These are phyloP conservation scores for Trichoderma aggressivum DNA, from an alignment of 2,329 filamentous ascomycete species.

Conservation along the genomic window DNA sequence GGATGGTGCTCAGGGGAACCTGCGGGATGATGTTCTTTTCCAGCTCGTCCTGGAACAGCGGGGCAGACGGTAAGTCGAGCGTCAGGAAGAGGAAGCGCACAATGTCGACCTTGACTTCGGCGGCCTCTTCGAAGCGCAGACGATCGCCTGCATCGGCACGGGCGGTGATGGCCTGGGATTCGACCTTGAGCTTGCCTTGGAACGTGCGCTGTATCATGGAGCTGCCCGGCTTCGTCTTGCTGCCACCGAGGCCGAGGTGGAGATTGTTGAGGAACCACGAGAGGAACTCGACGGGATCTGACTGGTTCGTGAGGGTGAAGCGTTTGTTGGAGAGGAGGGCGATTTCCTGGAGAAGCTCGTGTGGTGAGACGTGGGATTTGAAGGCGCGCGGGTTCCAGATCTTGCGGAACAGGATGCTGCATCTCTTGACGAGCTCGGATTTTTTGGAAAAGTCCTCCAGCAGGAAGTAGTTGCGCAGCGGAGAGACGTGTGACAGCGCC, in stretches of 20 bases:
- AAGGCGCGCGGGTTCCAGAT: conserved; percentile 98
- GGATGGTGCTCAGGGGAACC: conserved; percentile 75
- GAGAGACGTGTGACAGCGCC: conserved; percentile 82
- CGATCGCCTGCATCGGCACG: conserved; percentile 84
- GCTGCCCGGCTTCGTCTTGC: conserved; percentile 76
- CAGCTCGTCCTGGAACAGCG: conserved; percentile 92
- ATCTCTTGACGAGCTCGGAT: conserved; percentile 79
- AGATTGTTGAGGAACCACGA: conserved; percentile 98
- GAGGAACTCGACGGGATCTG: conserved; percentile 93
- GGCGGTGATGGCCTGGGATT: conserved; percentile 90
- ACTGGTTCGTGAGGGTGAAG: conserved; percentile 86
- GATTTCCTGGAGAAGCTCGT: conserved; percentile 94
- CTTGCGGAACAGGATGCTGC: conserved; percentile 87
- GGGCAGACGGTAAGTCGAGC: conserved; percentile 84
- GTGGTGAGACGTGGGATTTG: conserved; percentile 93
- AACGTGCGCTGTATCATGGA: conserved; percentile 91
- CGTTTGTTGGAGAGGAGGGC: conserved; percentile 86
- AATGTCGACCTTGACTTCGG: conserved; percentile 70
- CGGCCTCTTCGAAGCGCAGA: conserved; percentile 88
- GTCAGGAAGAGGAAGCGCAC: conserved; percentile 88
- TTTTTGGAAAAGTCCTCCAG: conserved; percentile 73
- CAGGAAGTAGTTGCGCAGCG: conserved; percentile 87
- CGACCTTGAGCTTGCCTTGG: conserved; percentile 86
- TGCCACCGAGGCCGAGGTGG: conserved; percentile 86
- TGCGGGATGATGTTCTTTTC: conserved; percentile 96